phyloP scores from a whole-genome alignment of 441 rosid species.

The Erodium trifolium region DNA sequence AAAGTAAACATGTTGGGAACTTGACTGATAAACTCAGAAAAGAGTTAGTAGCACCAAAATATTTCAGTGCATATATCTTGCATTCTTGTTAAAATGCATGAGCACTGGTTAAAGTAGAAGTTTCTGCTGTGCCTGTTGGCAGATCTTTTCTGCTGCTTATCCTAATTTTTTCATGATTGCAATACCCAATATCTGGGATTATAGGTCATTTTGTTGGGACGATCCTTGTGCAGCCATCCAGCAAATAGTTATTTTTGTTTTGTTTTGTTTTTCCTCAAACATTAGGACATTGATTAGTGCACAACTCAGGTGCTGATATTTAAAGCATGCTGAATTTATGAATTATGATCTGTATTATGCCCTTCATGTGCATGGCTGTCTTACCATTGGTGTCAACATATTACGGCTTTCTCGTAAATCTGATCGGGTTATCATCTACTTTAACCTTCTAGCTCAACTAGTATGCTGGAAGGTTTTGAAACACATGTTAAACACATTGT shows the following conservation, averaged over 20 bases:
- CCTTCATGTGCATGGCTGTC: background rate
- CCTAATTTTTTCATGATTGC: too few relatives aligned
- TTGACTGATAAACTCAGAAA: too few relatives aligned
- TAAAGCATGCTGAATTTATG: background rate
- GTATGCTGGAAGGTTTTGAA: background rate
- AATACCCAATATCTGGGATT: too few relatives aligned
- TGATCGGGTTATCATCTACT: background rate
- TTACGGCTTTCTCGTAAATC: background rate
- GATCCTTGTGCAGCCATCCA: background rate
- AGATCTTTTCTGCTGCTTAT: too few relatives aligned
- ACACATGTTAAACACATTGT: slow-evolving; percentile 2
- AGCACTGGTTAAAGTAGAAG: background rate
- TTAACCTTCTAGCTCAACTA: background rate
- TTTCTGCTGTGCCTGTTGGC: too few relatives aligned
- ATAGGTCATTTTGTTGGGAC: background rate
- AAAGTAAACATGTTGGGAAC: too few relatives aligned
- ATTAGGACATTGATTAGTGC: too few relatives aligned
- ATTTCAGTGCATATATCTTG: background rate
- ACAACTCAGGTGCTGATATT: background rate
- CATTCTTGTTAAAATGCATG: background rate
- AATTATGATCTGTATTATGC: background rate
- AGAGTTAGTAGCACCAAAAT: background rate
- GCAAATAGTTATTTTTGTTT: background rate
- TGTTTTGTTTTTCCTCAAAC: background rate
- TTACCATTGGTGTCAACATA: background rate